Evolutionary conservation across 2,329 filamentous ascomycete species (phyloP).

Genomic region (Colletotrichum plurivorum): DNA sequence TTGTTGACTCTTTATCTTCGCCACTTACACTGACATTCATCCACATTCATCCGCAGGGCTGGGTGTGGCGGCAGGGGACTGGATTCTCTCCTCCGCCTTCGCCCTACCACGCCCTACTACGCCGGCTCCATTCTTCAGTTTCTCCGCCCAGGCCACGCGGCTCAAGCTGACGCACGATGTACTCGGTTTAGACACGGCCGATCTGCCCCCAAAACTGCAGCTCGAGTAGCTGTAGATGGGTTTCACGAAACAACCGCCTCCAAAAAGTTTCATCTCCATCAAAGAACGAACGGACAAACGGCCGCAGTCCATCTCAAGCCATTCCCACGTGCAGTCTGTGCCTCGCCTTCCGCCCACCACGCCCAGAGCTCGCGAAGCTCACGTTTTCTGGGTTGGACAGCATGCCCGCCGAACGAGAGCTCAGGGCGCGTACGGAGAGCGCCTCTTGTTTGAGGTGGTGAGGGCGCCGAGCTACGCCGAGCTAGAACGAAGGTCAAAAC

Average conservation of each 20-base stretch:
- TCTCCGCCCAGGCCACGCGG: conserved; percentile 1
- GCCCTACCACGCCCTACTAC: neutral
- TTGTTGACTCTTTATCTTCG: conserved; percentile 8
- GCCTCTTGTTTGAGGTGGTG: conserved; percentile 33
- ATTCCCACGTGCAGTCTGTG: conserved; percentile 37
- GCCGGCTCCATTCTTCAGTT: neutral
- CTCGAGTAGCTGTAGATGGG: neutral
- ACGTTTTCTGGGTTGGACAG: neutral
- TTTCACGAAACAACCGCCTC: conserved; percentile 1
- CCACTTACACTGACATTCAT: conserved; percentile 5
- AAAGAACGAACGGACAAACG: conserved; percentile 17
- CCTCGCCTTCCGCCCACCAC: neutral
- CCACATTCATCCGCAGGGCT: conserved; percentile 4
- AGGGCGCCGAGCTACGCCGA: neutral
- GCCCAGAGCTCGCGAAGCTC: conserved; percentile 4
- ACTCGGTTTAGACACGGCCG: neutral
- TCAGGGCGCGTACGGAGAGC: neutral
- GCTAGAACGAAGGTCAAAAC: conserved; percentile 29
- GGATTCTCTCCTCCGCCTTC: neutral
- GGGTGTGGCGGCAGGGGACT: conserved; percentile 4
- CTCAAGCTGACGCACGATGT: conserved; percentile 7
- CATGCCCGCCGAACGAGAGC: neutral
- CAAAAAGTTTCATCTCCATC: conserved; percentile 31
- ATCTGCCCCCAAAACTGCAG: no score
- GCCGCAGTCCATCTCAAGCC: conserved; percentile 16